Base-by-base conservation (phyloP, 1,284 basidiomycete species). In the Pterulicium gracile region DNA sequence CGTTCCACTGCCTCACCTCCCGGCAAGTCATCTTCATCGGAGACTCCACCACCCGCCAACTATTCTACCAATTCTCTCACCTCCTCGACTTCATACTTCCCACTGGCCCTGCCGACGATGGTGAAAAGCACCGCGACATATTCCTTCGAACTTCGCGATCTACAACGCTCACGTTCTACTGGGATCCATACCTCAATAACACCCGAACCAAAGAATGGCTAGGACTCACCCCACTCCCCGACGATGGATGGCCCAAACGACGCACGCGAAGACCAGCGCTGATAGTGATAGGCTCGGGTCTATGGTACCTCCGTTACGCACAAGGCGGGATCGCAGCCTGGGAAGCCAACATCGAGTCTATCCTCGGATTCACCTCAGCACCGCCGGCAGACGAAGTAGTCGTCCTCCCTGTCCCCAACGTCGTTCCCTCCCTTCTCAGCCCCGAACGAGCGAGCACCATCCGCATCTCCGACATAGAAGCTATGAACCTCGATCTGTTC, bases 291-390 rank as follows among this genome's bases (percentile, higher is more conserved):
- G 90, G 90, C 15, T 81, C 85, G 10, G 90, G 91, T 0, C 67
- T 94, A 27, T 93, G 90, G 90, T 90, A 88, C 59, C 72, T 94
- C 34, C 80, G 86, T 23, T 81, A 90, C 59, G 68, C 77, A 1
- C 62, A 71, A 32, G 87, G 86, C 15, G 88, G 88, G 2, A 67
- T 90, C 20, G 65, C 79, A 21, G 70, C 79, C 1, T 94, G 88
- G 87, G 85, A 84, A 54, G 70, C 69, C 15, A 81, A 75, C 53
- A 79, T 88, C 51, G 81, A 88, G 56, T 56, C 64, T 15, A 70
- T 79, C 10, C 74, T 92, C 34, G 63, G 69, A 43, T 57, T 66
- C 7, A 66, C 89, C 40, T 59, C 62, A 15, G 56, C 58, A 18
- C 60, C 60, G 41, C 65, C 79, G 5, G 81, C 88, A 14, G 85